A percentile compares a stretch with the other conserved stretches of the same genome.
Conservation (phyloP, 805 yeast species). For the Henningerozyma blattae region DNA sequence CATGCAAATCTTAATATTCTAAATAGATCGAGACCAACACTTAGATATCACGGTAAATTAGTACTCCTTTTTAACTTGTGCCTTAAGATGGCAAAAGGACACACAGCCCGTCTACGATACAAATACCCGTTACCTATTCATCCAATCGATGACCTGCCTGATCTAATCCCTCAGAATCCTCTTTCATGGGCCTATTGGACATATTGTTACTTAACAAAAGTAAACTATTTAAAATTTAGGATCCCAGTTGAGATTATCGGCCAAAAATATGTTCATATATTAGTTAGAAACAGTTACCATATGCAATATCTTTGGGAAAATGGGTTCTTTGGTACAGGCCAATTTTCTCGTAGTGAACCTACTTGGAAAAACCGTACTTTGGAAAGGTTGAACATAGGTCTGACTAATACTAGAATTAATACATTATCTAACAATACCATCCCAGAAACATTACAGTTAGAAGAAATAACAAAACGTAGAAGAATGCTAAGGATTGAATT, state of each 20-base stretch:
- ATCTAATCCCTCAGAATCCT: conserved; percentile 52
- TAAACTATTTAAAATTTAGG: conserved; percentile 9
- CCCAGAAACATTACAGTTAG: conserved; percentile 36
- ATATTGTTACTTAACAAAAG: conserved; percentile 21
- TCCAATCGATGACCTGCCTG: conserved; percentile 36
- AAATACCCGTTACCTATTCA: conserved; percentile 49
- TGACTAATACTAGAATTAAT: neutral
- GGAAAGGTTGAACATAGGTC: conserved; percentile 40
- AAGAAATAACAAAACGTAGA: conserved; percentile 66
- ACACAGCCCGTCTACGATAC: conserved; percentile 23
- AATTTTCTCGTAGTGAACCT: conserved; percentile 81
- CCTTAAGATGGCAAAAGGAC: conserved; percentile 27
- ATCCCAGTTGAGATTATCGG: conserved; percentile 25
- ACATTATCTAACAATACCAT: conserved; percentile 9
- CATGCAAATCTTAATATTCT: too few species aligned
- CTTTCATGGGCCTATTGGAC: conserved; percentile 44
- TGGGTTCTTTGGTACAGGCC: conserved; percentile 94
- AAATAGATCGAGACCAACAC: too few species aligned
- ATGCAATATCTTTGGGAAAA: conserved; percentile 59
- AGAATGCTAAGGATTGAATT: conserved; percentile 61
- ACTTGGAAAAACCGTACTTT: conserved; percentile 69
- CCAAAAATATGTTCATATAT: conserved; percentile 17
- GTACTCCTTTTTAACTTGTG: too few species aligned
- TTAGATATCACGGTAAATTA: neutral
- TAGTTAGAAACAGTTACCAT: conserved; percentile 30